Percentiles rank a stretch among this genome's conserved stretches.
Conservation (phyloP, 2,329 filamentous ascomycete species). For the Trichophyton benhamiae region DNA sequence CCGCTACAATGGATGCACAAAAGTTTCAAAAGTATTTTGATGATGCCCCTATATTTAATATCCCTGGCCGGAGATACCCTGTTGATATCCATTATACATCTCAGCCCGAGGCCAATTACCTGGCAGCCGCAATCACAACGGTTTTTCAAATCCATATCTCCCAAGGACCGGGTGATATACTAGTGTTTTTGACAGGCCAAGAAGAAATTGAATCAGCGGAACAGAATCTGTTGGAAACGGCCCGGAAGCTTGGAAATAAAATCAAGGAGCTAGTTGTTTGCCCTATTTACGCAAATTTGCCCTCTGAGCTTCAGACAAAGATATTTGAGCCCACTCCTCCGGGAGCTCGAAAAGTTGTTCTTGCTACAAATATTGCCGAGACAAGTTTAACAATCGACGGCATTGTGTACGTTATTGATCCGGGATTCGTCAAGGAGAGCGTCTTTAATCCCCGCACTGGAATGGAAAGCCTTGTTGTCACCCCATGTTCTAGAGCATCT, state of each 20-base stretch:
- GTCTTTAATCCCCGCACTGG: slow-evolving; percentile 82
- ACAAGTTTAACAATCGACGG: slow-evolving; percentile 92
- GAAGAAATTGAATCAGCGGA: slow-evolving; percentile 90
- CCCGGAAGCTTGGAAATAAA: slow-evolving; percentile 70
- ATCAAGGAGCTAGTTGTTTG: slow-evolving; percentile 79
- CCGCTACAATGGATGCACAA: slow-evolving; percentile 84
- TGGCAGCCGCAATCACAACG: slow-evolving; percentile 81
- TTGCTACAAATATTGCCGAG: slow-evolving; percentile 95
- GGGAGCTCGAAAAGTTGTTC: slow-evolving; percentile 74
- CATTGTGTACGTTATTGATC: slow-evolving; percentile 91
- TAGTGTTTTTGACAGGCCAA: slow-evolving; percentile 90
- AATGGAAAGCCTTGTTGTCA: slow-evolving; percentile 83
- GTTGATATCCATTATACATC: slow-evolving; percentile 87
- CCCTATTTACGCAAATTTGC: slow-evolving; percentile 88
- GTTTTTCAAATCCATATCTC: slow-evolving; percentile 91
- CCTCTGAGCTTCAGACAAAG: slow-evolving; percentile 77
- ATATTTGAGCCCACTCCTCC: slow-evolving; percentile 90
- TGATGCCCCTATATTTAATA: slow-evolving; percentile 85
- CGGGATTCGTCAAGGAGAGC: slow-evolving; percentile 91
- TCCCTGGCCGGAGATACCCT: slow-evolving; percentile 76
- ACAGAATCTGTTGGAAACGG: slow-evolving; percentile 71
- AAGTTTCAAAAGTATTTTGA: slow-evolving; percentile 90
- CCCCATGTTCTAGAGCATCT: slow-evolving; percentile 80
- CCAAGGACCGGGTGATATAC: slow-evolving; percentile 72
- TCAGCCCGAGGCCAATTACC: slow-evolving; percentile 85